These are phyloP conservation scores for Elsinoe perseae DNA, from an alignment of 2,329 filamentous ascomycete species.

Conservation along the genomic window DNA sequence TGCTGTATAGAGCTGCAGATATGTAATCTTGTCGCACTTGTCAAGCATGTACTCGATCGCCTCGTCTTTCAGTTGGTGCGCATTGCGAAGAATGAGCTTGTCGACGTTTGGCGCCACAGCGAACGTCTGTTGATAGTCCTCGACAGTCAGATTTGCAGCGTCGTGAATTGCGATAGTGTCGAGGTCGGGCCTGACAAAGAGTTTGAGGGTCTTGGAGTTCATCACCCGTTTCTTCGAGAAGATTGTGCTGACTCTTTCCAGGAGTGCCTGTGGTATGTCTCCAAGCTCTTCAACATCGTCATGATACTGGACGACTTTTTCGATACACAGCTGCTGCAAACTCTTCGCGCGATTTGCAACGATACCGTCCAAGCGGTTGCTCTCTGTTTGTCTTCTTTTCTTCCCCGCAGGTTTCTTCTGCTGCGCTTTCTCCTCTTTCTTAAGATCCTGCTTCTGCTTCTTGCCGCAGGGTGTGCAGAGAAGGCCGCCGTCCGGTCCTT, in stretches of 20 bases:
- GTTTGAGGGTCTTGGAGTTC: constrained; percentile 42
- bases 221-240: constrained; percentile 56
- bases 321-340: constrained; percentile 56
- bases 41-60: constrained; percentile 74
- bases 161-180: constrained; percentile 54
- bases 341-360: constrained; percentile 59
- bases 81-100: constrained; percentile 68
- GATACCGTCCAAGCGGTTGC: constrained; percentile 72
- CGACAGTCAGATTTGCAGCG: constrained; percentile 55
- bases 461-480: constrained; percentile 76
- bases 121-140: constrained; percentile 76
- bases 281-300: constrained; percentile 58
- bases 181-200: constrained; percentile 47
- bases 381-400: constrained; percentile 68
- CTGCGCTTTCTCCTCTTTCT: constrained; percentile 51
- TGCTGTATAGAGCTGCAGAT: constrained; percentile 71
- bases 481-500: constrained; percentile 75
- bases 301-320: constrained; percentile 56
- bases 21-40: constrained; percentile 60
- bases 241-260: constrained; percentile 54
- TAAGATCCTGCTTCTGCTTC: constrained; percentile 59
- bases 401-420: constrained; percentile 51
- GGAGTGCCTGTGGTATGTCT: constrained; percentile 50
- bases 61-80: constrained; percentile 83
- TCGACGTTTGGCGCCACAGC: constrained; percentile 62